Base-by-base conservation (phyloP, 1,284 basidiomycete genomes). In the Pseudozyma sp. region DNA sequence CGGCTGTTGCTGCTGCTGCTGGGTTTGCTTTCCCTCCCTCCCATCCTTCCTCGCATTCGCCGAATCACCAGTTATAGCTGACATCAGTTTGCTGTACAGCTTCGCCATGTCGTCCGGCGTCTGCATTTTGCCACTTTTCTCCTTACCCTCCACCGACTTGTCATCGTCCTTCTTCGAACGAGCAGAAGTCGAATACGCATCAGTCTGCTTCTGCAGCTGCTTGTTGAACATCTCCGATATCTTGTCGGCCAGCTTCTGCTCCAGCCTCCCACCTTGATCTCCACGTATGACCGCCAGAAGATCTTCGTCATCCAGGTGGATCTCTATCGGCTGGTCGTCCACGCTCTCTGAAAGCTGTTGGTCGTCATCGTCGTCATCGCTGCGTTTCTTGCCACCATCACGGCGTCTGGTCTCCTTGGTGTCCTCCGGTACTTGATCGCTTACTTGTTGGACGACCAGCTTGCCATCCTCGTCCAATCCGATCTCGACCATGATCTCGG, bases 271-370 rank as follows among this genome's bases (percentile, higher is more conserved):
- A 3, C 31, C 61, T 19, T 65, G 33, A 4, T 53, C 60, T 14
- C 61, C 70, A 14, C 56, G 52, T 35, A 73, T 7, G 7, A 68
- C 58, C 4, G 50, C 54, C 39, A 66, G 39, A 7, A 74, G 44
- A 35, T 74, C 71, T n/a, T 65, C 66, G 13, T 53, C n/a, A 19
- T 74, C 66, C 13, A 74, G 54, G 42, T 74, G 50, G 29, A 72
- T 64, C 45, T 62, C 63, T 17, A 71, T 19, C 7, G 63, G 34
- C 17, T 43, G 31, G 24, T 62, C 61, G 8, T 17, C 39, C 7
- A 54, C 16, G 40, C 7, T 44, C 43, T 44, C 35, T 14, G 35
- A 3, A 24, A 24, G 24, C 24, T 1, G 24, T 24, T 24, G 24
- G 9, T 37, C 35, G 19, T 37, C 34, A 8, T 37, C 44, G 5